phyloP scores from a whole-genome alignment of 768 basidiomycete species.

The Pisolithus orientalis region DNA sequence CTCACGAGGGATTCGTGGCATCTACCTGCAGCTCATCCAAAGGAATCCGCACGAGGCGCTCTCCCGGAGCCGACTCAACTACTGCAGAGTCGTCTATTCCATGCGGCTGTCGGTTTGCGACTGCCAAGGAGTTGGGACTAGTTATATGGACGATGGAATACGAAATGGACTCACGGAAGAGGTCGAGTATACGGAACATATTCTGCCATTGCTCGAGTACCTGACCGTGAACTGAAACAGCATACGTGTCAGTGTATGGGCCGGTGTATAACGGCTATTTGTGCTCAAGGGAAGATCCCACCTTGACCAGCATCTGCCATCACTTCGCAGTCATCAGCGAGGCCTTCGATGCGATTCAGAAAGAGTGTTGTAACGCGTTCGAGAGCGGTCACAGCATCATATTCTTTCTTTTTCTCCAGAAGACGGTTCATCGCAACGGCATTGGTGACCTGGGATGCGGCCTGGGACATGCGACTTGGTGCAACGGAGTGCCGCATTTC shows the following conservation, averaged over 20 bases:
- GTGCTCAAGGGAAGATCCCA: slow-evolving; percentile 16
- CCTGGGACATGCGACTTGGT: slow-evolving; percentile 45
- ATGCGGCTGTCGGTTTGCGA: slow-evolving; percentile 40
- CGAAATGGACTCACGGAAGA: slow-evolving; percentile 49
- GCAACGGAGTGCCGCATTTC: slow-evolving; percentile 53
- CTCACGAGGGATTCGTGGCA: slow-evolving; percentile 8
- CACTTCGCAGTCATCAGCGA: slow-evolving; percentile 66
- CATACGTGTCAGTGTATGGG: neutral
- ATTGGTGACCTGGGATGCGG: slow-evolving; percentile 34
- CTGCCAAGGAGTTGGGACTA: slow-evolving; percentile 25
- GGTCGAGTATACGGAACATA: slow-evolving; percentile 71
- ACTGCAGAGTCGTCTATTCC: slow-evolving; percentile 15
- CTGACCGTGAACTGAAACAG: slow-evolving; percentile 57
- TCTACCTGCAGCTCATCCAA: slow-evolving; percentile 53
- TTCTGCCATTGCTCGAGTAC: slow-evolving; percentile 77
- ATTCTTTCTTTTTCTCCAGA: slow-evolving; percentile 76
- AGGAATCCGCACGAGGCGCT: slow-evolving; percentile 68
- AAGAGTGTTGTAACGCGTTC: slow-evolving; percentile 59
- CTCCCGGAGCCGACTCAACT: slow-evolving; percentile 33
- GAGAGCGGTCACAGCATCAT: slow-evolving; percentile 66
- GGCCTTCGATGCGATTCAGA: slow-evolving; percentile 58
- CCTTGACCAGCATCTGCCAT: slow-evolving; percentile 77
- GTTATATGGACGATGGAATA: neutral
- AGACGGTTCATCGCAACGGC: slow-evolving; percentile 51
- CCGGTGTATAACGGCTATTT: neutral